phyloP scores from a whole-genome alignment of 176 grass and related monocot genomes.

The Oryza punctata region DNA sequence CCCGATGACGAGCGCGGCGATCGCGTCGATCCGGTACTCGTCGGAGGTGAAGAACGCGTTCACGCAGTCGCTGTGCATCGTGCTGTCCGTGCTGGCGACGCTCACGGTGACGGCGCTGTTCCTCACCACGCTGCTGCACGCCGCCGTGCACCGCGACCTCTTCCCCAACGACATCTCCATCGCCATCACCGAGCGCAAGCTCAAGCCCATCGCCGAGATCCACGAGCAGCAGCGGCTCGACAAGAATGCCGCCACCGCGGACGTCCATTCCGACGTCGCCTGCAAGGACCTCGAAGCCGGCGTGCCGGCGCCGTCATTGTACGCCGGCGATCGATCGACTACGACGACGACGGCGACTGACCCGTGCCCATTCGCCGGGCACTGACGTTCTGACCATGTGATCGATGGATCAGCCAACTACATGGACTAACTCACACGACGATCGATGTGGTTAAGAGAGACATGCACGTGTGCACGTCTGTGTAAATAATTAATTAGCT shows the following conservation, averaged over 20 bases:
- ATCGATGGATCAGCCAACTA: background rate
- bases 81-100: constrained; percentile 55
- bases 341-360: background rate
- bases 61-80: constrained; percentile 68
- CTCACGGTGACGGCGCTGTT: constrained; percentile 58
- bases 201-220: constrained; percentile 21
- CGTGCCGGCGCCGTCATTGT: background rate
- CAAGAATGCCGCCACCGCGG: background rate
- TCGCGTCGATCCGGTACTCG: constrained; percentile 77
- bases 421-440: background rate
- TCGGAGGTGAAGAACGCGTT: constrained; percentile 75
- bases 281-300: constrained; percentile 31
- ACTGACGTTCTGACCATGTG: background rate
- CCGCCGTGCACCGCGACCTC: constrained; percentile 65
- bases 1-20: constrained; percentile 86
- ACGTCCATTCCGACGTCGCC: background rate
- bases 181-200: constrained; percentile 65
- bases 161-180: constrained; percentile 99
- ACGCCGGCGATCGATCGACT: background rate
- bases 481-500: too few species aligned
- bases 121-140: constrained; percentile 75
- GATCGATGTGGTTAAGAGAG: too few species aligned
- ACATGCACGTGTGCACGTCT: background rate
- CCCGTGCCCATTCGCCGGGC: background rate
- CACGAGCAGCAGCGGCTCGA: background rate